phyloP scores from a whole-genome alignment of 768 basidiomycete genomes.

The Trametes punicea region DNA sequence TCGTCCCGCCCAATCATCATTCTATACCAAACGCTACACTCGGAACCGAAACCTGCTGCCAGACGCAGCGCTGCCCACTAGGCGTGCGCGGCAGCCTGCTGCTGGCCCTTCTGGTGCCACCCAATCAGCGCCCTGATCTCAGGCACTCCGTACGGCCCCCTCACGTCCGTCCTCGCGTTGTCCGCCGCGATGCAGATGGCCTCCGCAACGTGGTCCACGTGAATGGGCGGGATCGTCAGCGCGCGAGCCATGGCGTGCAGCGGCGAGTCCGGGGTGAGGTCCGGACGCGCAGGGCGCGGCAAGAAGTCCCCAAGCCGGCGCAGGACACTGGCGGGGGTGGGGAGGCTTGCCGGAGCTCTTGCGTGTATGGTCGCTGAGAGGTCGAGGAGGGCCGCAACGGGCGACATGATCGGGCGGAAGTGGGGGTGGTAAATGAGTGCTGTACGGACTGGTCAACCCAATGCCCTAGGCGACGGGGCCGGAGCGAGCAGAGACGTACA shows the following conservation, averaged over 20 bases:
- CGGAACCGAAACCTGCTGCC: too few relatives aligned
- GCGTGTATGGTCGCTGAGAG: slow-evolving; percentile 72
- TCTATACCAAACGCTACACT: too few relatives aligned
- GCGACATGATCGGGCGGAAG: slow-evolving; percentile 82
- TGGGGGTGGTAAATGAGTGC: slow-evolving; percentile 97
- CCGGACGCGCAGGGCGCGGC: slow-evolving; percentile 28
- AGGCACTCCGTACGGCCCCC: slow-evolving; percentile 64
- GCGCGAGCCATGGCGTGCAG: slow-evolving; percentile 73
- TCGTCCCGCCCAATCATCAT: too few relatives aligned
- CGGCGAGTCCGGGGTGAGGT: slow-evolving; percentile 39
- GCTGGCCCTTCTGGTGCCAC: slow-evolving; percentile 44
- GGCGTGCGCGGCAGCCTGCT: slow-evolving; percentile 15
- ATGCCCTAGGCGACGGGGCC: not conserved
- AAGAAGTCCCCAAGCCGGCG: slow-evolving; percentile 45
- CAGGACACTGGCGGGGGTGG: slow-evolving; percentile 64
- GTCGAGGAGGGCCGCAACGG: slow-evolving; percentile 80
- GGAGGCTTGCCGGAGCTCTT: slow-evolving; percentile 50
- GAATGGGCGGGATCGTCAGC: slow-evolving; percentile 83
- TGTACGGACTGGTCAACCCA: slow-evolving; percentile 28
- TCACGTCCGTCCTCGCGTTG: slow-evolving; percentile 41
- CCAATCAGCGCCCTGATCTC: slow-evolving; percentile 77
- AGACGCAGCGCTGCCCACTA: too few relatives aligned
- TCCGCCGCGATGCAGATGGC: slow-evolving; percentile 69
- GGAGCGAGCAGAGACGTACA: slow-evolving; percentile 48
- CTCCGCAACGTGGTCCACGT: slow-evolving; percentile 92